Percentiles rank a stretch among this genome's conserved stretches.
phyloP scores from a whole-genome alignment of 164 flowering plant genomes.

The Chimonanthus praecox region DNA sequence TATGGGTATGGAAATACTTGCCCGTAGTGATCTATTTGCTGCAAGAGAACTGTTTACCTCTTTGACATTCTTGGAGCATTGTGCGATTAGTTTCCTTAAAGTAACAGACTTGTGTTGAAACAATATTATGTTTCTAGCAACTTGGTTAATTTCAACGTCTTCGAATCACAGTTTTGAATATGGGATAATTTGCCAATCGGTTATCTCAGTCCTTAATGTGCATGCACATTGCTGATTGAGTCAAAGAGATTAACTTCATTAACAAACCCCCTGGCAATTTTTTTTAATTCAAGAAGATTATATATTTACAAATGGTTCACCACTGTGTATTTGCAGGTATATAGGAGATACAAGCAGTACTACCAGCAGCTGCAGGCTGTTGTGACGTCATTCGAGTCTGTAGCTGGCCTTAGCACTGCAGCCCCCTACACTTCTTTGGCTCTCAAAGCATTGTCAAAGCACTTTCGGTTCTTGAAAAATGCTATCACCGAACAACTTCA shows the following conservation, averaged over 20 bases:
- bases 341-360: conserved; percentile 69
- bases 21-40: too few relatives aligned
- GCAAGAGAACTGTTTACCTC: too few relatives aligned
- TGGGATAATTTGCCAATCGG: background rate
- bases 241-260: background rate
- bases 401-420: conserved; percentile 70
- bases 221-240: background rate
- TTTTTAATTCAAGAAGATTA: background rate
- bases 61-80: too few relatives aligned
- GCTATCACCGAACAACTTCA: conserved; percentile 67
- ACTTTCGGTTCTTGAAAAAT: conserved; percentile 59
- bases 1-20: too few relatives aligned
- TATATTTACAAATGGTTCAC: background rate
- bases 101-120: too few relatives aligned
- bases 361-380: conserved; percentile 74
- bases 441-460: conserved; percentile 61
- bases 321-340: conserved; percentile 35
- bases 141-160: too few relatives aligned
- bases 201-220: background rate
- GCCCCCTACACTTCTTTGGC: conserved; percentile 68
- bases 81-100: too few relatives aligned
- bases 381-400: conserved; percentile 73
- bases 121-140: too few relatives aligned
- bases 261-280: too few relatives aligned
- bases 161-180: background rate